Percentiles rank a stretch among this genome's conserved stretches.
phyloP scores from a whole-genome alignment of 768 basidiomycete species.

The Suillus discolor region DNA sequence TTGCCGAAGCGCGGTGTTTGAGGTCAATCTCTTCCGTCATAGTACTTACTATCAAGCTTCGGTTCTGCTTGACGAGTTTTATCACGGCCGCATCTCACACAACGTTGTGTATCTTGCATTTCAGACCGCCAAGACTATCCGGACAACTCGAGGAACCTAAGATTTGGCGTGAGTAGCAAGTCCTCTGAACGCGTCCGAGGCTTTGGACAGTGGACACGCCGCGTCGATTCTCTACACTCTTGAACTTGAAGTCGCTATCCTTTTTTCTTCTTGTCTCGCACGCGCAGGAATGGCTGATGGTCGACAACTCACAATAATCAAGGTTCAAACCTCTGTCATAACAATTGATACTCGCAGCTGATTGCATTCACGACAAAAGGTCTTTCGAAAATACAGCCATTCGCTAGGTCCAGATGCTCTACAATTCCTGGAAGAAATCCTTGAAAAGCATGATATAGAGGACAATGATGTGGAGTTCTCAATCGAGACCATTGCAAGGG shows the following conservation, averaged over 20 bases:
- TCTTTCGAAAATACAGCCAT: conserved; percentile 87
- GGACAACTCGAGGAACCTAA: background rate
- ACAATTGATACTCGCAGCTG: conserved; percentile 1
- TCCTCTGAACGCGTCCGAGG: background rate
- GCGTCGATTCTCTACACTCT: background rate
- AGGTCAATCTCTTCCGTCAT: background rate
- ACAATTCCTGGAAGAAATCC: conserved; percentile 68
- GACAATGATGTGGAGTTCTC: conserved; percentile 73
- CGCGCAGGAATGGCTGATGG: conserved; percentile 35
- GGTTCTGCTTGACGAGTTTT: background rate
- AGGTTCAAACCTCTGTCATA: conserved; percentile 30
- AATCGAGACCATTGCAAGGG: conserved; percentile 78
- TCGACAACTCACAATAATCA: conserved; percentile 46
- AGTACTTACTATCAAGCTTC: background rate
- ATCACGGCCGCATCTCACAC: background rate
- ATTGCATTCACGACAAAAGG: conserved; percentile 41
- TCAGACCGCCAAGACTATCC: background rate
- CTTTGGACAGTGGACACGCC: background rate
- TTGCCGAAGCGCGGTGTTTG: background rate
- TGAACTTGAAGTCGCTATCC: background rate
- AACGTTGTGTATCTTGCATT: background rate
- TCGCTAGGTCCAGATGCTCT: conserved; percentile 82
- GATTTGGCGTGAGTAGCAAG: background rate
- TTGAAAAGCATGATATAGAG: conserved; percentile 69
- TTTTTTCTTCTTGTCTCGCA: background rate